A percentile compares a stretch with the other conserved stretches of the same genome.
Conservation (phyloP, 768 basidiomycete species). For the Coprinopsis sp. region DNA sequence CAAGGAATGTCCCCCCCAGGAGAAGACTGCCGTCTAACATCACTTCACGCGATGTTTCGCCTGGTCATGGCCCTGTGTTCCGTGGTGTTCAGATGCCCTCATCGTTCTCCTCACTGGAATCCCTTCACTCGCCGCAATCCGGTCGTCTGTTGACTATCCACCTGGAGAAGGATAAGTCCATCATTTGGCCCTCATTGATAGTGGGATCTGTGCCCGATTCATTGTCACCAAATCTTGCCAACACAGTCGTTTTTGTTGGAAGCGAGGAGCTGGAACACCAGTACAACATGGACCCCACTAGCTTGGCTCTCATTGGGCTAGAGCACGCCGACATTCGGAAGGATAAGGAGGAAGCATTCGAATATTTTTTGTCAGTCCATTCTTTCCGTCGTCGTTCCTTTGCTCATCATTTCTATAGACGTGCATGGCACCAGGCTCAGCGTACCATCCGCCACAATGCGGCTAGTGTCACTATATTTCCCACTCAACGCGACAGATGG, state of each 20-base stretch:
- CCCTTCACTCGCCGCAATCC: conserved; percentile 50
- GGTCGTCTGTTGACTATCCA: conserved; percentile 75
- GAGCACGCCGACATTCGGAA: conserved; percentile 73
- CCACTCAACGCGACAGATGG: conserved; percentile 48
- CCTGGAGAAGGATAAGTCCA: conserved; percentile 72
- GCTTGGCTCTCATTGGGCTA: conserved; percentile 64
- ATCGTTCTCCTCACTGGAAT: conserved; percentile 78
- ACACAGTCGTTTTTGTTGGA: conserved; percentile 50
- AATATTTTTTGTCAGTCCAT: conserved; percentile 66
- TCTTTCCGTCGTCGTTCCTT: background rate
- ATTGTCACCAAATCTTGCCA: conserved; percentile 47
- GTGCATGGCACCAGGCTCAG: conserved; percentile 80
- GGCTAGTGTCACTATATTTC: conserved; percentile 69
- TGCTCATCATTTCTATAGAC: conserved; percentile 35
- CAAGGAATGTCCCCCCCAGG: conserved; percentile 25
- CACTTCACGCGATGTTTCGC: conserved; percentile 52
- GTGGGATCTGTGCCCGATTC: conserved; percentile 68
- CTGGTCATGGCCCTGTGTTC: conserved; percentile 39
- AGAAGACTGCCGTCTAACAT: conserved; percentile 22
- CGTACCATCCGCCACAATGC: conserved; percentile 71
- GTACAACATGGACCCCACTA: conserved; percentile 86
- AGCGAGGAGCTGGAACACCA: conserved; percentile 51
- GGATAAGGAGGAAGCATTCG: conserved; percentile 74
- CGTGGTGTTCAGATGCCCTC: conserved; percentile 45
- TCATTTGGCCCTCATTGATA: conserved; percentile 80